These are phyloP conservation scores for Crassisporium funariophilum DNA, from an alignment of 768 basidiomycete genomes.

Conservation along the genomic window DNA sequence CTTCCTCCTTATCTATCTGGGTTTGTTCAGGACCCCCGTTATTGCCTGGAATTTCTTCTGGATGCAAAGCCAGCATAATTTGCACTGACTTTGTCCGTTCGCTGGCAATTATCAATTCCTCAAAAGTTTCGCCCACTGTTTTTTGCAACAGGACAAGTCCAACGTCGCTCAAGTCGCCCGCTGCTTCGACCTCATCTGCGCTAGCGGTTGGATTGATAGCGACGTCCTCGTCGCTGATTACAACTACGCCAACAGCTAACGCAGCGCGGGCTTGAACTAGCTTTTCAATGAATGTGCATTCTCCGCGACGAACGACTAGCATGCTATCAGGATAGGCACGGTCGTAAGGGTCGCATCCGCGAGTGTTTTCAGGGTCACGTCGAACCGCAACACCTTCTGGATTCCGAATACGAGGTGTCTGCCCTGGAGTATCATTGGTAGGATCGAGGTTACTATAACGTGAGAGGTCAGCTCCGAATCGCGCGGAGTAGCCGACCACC, in stretches of 20 bases:
- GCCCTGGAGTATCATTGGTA: constrained; percentile 11
- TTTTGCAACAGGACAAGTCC: constrained; percentile 61
- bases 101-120: constrained; percentile 55
- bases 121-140: constrained; percentile 52
- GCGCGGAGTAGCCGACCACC: constrained; percentile 61
- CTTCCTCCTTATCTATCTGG: constrained; percentile 22
- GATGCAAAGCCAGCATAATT: constrained; percentile 19
- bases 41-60: constrained; percentile 18
- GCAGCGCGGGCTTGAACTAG: constrained; percentile 65
- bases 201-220: constrained; percentile 69
- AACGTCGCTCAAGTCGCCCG: constrained; percentile 59
- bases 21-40: constrained; percentile 25
- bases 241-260: constrained; percentile 77
- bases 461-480: constrained; percentile 70
- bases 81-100: constrained; percentile 39
- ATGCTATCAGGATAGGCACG: constrained; percentile 49
- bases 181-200: constrained; percentile 52
- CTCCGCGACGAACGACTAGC: constrained; percentile 72
- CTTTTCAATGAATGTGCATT: constrained; percentile 90
- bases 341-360: constrained; percentile 63
- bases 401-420: constrained; percentile 47
- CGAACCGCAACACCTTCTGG: constrained; percentile 57
- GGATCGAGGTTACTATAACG: constrained; percentile 20
- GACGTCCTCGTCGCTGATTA: constrained; percentile 64
- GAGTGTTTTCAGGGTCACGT: constrained; percentile 50